These are phyloP conservation scores for Pythium plurisporium DNA, from an alignment of 352 stramenopile species.

Conservation along the genomic window DNA sequence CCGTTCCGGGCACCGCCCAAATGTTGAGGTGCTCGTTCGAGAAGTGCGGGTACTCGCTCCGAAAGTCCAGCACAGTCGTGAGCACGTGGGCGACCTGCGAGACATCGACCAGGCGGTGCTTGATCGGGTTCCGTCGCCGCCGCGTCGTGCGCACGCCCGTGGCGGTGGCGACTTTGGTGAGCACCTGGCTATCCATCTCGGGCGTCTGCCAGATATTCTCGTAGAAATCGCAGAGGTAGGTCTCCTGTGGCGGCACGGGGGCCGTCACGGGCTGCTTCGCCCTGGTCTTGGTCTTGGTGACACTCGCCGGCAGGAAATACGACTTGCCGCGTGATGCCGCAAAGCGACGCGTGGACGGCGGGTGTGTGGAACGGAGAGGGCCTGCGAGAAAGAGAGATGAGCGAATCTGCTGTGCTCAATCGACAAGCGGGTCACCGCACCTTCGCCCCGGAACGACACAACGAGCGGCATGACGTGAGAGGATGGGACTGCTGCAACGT, in stretches of 20 bases:
- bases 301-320: neutral
- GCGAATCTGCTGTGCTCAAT: neutral
- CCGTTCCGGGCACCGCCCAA: constrained; percentile 36
- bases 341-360: constrained; percentile 7
- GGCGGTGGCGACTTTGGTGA: constrained; percentile 17
- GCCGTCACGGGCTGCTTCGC: neutral
- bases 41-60: constrained; percentile 42
- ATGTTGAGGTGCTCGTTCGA: constrained; percentile 45
- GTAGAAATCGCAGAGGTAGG: constrained; percentile 29
- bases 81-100: constrained; percentile 74
- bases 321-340: neutral
- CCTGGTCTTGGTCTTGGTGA: neutral
- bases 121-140: constrained; percentile 13
- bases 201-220: constrained; percentile 27
- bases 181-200: constrained; percentile 14
- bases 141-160: constrained; percentile 20
- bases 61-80: constrained; percentile 65
- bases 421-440: neutral
- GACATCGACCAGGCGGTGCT: constrained; percentile 34
- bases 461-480: constrained; percentile 7
- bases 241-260: neutral
- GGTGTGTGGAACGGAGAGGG: constrained; percentile 14
- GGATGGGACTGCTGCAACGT: constrained; percentile 13
- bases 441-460: constrained; percentile 19
- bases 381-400: neutral